Percentiles rank a stretch among this genome's conserved stretches.
Conservation (phyloP, 108 stramenopile species). For the Aurantiochytrium sp. region DNA sequence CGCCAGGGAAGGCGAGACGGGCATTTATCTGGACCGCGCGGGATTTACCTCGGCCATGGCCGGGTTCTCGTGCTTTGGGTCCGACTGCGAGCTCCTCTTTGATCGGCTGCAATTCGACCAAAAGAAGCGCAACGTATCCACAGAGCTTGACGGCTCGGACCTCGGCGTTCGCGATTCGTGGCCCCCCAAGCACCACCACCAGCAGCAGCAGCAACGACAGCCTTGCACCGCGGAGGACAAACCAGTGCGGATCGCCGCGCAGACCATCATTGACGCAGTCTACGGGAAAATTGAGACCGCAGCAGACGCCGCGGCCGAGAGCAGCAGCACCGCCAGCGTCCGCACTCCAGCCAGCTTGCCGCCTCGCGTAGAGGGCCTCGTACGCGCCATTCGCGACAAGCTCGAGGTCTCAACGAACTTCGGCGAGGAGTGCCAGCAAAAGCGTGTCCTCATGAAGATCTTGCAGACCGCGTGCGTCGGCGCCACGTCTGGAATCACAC, state of each 20-base stretch:
- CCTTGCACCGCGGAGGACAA: too few relatives aligned
- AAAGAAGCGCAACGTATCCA: too few relatives aligned
- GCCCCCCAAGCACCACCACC: too few relatives aligned
- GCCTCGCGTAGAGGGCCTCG: neutral
- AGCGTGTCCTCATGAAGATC: neutral
- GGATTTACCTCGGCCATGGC: neutral
- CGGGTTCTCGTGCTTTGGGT: constrained; percentile 16
- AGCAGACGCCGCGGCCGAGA: too few relatives aligned
- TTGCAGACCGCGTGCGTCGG: neutral
- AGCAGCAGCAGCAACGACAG: too few relatives aligned
- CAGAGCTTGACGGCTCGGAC: too few relatives aligned
- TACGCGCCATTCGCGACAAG: neutral
- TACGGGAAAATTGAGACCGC: neutral
- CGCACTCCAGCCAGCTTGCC: too few relatives aligned
- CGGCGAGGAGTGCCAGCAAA: neutral
- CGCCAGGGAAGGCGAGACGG: neutral
- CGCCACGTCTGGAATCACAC: neutral
- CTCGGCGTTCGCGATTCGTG: too few relatives aligned
- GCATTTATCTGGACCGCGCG: neutral
- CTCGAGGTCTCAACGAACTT: neutral
- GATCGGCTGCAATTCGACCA: neutral
- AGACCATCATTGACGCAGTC: neutral
- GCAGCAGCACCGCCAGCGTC: too few relatives aligned
- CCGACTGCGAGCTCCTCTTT: neutral
- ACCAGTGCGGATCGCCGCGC: neutral